Evolutionary conservation across 352 stramenopile genomes (phyloP), one percentile per base, ranked within the genome.

Genomic region (Phytophthora uliginosa): DNA sequence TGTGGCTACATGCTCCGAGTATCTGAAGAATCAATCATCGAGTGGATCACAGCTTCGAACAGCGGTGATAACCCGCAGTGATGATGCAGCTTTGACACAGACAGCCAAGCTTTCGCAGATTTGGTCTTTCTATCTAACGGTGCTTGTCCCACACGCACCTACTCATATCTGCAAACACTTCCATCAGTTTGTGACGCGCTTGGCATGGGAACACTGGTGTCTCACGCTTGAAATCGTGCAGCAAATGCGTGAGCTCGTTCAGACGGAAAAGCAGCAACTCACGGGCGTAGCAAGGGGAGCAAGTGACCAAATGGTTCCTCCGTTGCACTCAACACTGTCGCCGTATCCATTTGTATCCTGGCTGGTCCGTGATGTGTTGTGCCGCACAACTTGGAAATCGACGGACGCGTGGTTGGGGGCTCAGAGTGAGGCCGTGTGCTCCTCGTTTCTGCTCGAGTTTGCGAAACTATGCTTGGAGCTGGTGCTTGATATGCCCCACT

Each of bases 191-290:
- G 59, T 97, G 56, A 95, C 86, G 9, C 81, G 90, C 5, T 66
- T 97, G 40, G 82, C 81, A 24, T 97, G 90, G 90, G 88, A 95
- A 31, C 82, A 95, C 50, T 97, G 90, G 90, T 90, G 85, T 38
- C 63, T 97, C 33, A 93, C 85, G 7, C 76, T 95, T 17, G 89
- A 95, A 34, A 92, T 91, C 31, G 83, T 97, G 2, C 90, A 94
- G 52, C 82, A 95, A 63, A 97, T 97, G 89, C 83, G 89, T 1
- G 89, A 94, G 48, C 71, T 93, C 10, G 70, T 95, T 28, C 74
- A 89, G 50, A 83, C 57, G 12, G 89, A 95, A 63, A 90, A 83
- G 57, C 80, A 90, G 47, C 79, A 90, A 48, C 74, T 92, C 5
- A 63, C 76, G 26, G 67, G 70, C 9, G 40, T 71, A 1, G n/a